phyloP scores from a whole-genome alignment of 805 yeast species.

The Metschnikowia baotianmanensis region DNA sequence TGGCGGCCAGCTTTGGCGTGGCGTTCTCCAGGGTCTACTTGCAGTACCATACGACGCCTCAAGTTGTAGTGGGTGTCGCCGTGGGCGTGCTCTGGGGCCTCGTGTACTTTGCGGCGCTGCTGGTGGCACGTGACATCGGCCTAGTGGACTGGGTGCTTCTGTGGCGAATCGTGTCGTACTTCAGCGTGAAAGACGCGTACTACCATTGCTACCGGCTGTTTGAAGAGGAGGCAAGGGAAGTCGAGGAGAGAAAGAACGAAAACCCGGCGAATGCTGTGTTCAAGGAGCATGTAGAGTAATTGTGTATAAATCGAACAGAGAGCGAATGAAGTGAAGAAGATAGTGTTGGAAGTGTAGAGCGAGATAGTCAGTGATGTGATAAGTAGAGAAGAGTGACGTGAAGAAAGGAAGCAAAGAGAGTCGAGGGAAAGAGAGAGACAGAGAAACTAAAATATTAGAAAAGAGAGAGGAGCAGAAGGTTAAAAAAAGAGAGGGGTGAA shows the following conservation, averaged over 20 bases:
- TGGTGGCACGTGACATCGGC: constrained; percentile 63
- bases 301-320: no score
- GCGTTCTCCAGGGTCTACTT: constrained; percentile 73
- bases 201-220: constrained; percentile 47
- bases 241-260: no score
- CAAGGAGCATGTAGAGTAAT: no score
- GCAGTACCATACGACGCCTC: constrained; percentile 69
- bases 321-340: no score
- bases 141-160: constrained; percentile 60
- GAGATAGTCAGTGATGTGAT: no score
- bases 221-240: constrained; percentile 38
- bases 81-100: constrained; percentile 64
- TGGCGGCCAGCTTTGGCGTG: constrained; percentile 40
- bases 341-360: no score
- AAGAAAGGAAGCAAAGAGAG: no score
- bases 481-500: neutral
- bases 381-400: no score
- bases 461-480: neutral
- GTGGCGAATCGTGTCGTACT: constrained; percentile 51
- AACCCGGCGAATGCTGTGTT: no score
- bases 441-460: neutral
- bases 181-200: constrained; percentile 61
- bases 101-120: constrained; percentile 51
- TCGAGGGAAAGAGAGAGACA: no score
- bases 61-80: constrained; percentile 69